Base-by-base conservation (phyloP, 108 stramenopile species). In the Nannochloropsis gaditana region DNA sequence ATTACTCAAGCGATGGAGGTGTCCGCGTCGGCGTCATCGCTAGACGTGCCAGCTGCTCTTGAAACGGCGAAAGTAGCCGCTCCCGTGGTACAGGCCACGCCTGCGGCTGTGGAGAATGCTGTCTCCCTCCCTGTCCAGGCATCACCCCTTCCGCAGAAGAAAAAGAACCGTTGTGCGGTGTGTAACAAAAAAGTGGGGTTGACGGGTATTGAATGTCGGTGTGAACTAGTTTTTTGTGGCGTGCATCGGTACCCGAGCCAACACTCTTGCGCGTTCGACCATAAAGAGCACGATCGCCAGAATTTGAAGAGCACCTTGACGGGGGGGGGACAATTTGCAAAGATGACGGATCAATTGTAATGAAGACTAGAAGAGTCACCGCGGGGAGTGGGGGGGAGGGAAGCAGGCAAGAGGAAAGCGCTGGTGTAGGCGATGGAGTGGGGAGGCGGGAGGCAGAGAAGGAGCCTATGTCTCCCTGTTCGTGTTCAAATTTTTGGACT, bases 141-240 rank as follows among this genome's bases (percentile, higher is more conserved):
- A 81, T 85, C 4, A 31, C 31, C 31, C 31, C 31, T 73, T n/a
- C 19, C 59, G 2, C 82, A 86, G 2, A 86, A 86, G 44, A 86
- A 86, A 19, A 44, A 43, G 8, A 86, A 86, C 45, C 44, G 85
- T 4, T 86, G 85, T 45, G 82, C 21, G 21, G n/a, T 44, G 11
- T 86, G 85, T 81, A 50, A 44, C 9, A 86, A 86, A 43, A 86
- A 86, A 45, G 47, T 86, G n/a, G 85, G 85, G n/a, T n/a, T 86
- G 21, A 82, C 82, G 43, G 85, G 85, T 15, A 83, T 86, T 45
- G 85, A 86, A 50, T 86, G 85, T 44, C 79, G 85, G 17, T 86
- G 85, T 44, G 82, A 82, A 11, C 45, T 42, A n/a, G 44, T 86
- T 15, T 86, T 83, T 82, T 86, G 85, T 82, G 82, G 85, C 45